Evolutionary conservation across 2,329 filamentous ascomycete species (phyloP).

Genomic region (Coniella vitis): DNA sequence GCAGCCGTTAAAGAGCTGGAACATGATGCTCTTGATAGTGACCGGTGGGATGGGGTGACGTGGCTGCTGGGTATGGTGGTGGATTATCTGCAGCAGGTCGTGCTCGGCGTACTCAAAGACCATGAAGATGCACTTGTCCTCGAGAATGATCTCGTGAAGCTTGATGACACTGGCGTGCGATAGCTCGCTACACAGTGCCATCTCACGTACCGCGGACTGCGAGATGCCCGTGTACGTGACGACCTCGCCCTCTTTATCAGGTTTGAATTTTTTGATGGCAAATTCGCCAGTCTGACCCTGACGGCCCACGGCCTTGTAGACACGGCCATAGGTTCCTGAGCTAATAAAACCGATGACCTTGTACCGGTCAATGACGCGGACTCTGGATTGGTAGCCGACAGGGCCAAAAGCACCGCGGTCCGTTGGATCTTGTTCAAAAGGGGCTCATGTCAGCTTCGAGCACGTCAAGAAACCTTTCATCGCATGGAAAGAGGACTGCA

Average conservation of each 20-base stretch:
- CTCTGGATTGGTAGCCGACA: conserved; percentile 63
- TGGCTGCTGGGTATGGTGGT: conserved; percentile 88
- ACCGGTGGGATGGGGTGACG: conserved; percentile 80
- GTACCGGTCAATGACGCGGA: conserved; percentile 86
- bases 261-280: conserved; percentile 99
- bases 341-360: conserved; percentile 98
- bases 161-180: conserved; percentile 84
- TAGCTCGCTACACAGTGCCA: conserved; percentile 92
- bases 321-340: conserved; percentile 93
- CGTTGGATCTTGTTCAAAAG: conserved; percentile 38
- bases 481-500: neutral
- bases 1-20: conserved; percentile 89
- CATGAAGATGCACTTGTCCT: conserved; percentile 99
- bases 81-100: conserved; percentile 94
- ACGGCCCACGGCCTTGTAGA: conserved; percentile 87
- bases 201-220: conserved; percentile 93
- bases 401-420: conserved; percentile 39
- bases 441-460: conserved; percentile 27
- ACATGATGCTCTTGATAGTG: conserved; percentile 90
- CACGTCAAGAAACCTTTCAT: neutral
- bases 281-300: conserved; percentile 73
- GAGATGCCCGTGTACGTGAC: conserved; percentile 96
- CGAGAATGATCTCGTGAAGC: conserved; percentile 89
- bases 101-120: conserved; percentile 99
- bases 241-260: conserved; percentile 94